Conservation (phyloP, 768 basidiomycete genomes). For the Nidularia pulvinata region DNA sequence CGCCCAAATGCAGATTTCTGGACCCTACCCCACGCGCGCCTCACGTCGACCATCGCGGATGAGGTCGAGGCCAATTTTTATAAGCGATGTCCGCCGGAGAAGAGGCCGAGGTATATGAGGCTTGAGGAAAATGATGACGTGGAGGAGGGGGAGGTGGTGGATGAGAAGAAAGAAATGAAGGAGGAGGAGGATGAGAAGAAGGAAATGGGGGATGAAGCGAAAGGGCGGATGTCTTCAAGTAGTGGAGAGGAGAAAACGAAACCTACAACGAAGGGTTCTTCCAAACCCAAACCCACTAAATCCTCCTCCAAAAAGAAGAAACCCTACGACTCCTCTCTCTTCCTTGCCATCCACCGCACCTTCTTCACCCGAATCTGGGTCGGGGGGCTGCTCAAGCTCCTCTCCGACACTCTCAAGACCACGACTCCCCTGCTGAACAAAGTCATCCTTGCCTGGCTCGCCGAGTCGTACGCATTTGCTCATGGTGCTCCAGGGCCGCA, state of each 20-base stretch:
- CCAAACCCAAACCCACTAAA: too few relatives aligned
- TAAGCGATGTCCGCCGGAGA: slow-evolving; percentile 45
- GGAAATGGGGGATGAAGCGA: too few relatives aligned
- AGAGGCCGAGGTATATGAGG: slow-evolving; percentile 25
- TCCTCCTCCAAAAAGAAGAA: too few relatives aligned
- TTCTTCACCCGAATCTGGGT: slow-evolving; percentile 47
- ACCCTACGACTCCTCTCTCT: slow-evolving; percentile 46
- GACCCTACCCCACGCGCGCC: slow-evolving; percentile 37
- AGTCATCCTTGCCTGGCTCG: slow-evolving; percentile 58
- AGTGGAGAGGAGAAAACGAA: too few relatives aligned
- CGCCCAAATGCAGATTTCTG: slow-evolving; percentile 42
- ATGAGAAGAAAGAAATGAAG: too few relatives aligned
- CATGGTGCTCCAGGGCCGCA: slow-evolving; percentile 21
- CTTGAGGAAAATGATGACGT: too few relatives aligned
- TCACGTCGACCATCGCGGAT: slow-evolving; percentile 37
- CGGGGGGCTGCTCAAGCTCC: slow-evolving; percentile 36
- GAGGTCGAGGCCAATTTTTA: slow-evolving; percentile 46
- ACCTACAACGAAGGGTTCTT: not conserved
- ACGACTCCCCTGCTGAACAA: slow-evolving; percentile 59
- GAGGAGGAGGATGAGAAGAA: too few relatives aligned
- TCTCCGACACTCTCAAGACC: slow-evolving; percentile 44
- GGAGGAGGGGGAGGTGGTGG: too few relatives aligned
- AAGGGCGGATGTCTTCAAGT: too few relatives aligned
- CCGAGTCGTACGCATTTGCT: slow-evolving; percentile 42
- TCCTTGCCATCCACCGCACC: slow-evolving; percentile 43